Evolutionary conservation across 345 rosid genomes (phyloP).

Genomic region (Melaleuca alternifolia): DNA sequence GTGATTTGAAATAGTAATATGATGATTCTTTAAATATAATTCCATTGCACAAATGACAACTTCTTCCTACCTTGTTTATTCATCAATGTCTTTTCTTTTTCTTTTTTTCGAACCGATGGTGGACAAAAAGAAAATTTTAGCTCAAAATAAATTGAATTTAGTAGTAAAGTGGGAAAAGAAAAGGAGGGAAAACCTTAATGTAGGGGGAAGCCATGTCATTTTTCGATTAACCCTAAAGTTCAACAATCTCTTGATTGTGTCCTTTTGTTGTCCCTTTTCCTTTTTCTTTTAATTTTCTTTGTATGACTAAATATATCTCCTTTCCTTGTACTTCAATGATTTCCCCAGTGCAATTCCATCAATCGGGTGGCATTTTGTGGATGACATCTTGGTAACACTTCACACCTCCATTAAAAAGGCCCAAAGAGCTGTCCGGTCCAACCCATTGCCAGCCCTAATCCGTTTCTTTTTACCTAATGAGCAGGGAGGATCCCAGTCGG

Average conservation of each 20-base stretch:
- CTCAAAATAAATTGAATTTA: neutral
- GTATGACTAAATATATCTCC: neutral
- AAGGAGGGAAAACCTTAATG: neutral
- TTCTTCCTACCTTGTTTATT: neutral
- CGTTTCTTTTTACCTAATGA: neutral
- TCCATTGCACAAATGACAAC: neutral
- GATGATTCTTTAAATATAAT: neutral
- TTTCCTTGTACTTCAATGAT: neutral
- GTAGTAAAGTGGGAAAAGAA: neutral
- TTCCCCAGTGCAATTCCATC: neutral
- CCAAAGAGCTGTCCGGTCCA: constrained; percentile 27
- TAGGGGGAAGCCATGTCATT: neutral
- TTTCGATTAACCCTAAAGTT: neutral
- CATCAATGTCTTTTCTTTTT: neutral
- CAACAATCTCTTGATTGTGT: neutral
- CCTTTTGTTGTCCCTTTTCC: no score
- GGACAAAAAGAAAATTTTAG: neutral
- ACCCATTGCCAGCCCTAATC: constrained; percentile 18
- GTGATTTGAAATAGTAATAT: neutral
- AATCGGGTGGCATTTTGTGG: neutral
- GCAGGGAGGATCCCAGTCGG: neutral
- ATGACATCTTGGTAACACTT: constrained; percentile 19
- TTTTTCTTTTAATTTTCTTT: neutral
- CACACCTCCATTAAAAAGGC: constrained; percentile 6
- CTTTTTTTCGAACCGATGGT: neutral